These are phyloP conservation scores for Ceratobasidium sp. DNA, from an alignment of 1,284 basidiomycete species.

Conservation along the genomic window DNA sequence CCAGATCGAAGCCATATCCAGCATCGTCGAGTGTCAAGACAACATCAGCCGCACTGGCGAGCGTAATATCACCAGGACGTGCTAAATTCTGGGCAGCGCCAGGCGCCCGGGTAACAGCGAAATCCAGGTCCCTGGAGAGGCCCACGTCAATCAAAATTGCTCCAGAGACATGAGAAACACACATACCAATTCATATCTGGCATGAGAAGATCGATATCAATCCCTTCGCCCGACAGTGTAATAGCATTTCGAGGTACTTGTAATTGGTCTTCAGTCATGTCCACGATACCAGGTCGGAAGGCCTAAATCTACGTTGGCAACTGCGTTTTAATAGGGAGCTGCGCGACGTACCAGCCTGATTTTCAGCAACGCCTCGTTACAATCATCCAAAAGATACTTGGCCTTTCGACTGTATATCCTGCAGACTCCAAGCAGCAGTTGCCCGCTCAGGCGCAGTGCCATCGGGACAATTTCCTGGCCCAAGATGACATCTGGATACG, in stretches of 20 bases:
- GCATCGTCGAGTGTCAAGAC: slow-evolving; percentile 66
- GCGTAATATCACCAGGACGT: slow-evolving; percentile 83
- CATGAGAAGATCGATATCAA: slow-evolving; percentile 82
- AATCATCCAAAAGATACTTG: slow-evolving; percentile 97
- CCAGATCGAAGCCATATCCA: slow-evolving; percentile 71
- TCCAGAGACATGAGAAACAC: not conserved
- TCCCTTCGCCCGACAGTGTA: slow-evolving; percentile 76
- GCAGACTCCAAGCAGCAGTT: slow-evolving; percentile 94
- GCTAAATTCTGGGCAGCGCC: slow-evolving; percentile 80
- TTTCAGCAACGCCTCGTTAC: slow-evolving; percentile 93
- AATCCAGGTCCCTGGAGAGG: slow-evolving; percentile 72
- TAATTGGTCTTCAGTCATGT: slow-evolving; percentile 94
- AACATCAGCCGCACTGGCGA: slow-evolving; percentile 70
- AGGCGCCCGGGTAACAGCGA: slow-evolving; percentile 60
- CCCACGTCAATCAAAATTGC: not conserved
- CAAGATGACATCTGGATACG: slow-evolving; percentile 81
- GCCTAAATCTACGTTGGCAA: slow-evolving; percentile 63
- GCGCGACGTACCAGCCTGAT: slow-evolving; percentile 83
- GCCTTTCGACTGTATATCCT: slow-evolving; percentile 98
- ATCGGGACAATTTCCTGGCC: slow-evolving; percentile 85
- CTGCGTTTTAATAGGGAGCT: slow-evolving; percentile 17
- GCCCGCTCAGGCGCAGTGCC: slow-evolving; percentile 94
- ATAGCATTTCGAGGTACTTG: slow-evolving; percentile 87
- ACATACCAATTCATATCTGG: slow-evolving; percentile 82
- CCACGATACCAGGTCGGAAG: slow-evolving; percentile 91